Evolutionary conservation across 768 basidiomycete species (phyloP).

Genomic region (Suillus subaureus): DNA sequence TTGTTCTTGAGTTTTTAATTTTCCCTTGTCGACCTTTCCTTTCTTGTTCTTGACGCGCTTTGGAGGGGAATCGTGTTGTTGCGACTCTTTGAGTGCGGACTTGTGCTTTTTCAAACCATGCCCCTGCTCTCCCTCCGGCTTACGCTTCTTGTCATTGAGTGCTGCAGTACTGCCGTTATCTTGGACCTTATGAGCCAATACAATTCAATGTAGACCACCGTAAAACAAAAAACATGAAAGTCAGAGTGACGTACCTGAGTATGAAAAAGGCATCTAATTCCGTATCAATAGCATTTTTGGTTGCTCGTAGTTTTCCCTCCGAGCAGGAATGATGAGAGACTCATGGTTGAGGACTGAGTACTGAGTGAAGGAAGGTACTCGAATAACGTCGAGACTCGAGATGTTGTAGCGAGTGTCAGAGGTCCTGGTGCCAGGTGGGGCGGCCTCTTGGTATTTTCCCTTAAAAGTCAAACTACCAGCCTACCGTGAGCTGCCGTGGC

Average conservation of each 20-base stretch:
- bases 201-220: not conserved
- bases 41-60: conserved; percentile 15
- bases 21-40: not conserved
- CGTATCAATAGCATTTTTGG: conserved; percentile 48
- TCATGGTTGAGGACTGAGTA: conserved; percentile 39
- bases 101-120: not conserved
- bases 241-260: conserved; percentile 44
- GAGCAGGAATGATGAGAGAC: conserved; percentile 57
- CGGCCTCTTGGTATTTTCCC: too few species aligned
- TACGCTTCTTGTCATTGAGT: conserved; percentile 16
- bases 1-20: not conserved
- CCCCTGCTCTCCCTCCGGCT: conserved; percentile 12
- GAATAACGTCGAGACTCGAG: too few species aligned
- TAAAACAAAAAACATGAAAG: not conserved
- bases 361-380: not conserved
- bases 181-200: not conserved
- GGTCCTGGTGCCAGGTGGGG: too few species aligned
- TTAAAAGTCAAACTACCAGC: not conserved
- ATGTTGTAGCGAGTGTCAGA: too few species aligned
- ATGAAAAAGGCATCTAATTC: conserved; percentile 69
- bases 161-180: conserved; percentile 10
- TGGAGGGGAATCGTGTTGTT: conserved; percentile 3
- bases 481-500: not conserved
- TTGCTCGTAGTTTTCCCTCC: conserved; percentile 34
- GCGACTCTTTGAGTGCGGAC: not conserved